Percentiles rank a stretch among this genome's conserved stretches.
These are phyloP conservation scores for Crataegus laevigata DNA, from an alignment of 306 rosid genomes.

Conservation along the genomic window DNA sequence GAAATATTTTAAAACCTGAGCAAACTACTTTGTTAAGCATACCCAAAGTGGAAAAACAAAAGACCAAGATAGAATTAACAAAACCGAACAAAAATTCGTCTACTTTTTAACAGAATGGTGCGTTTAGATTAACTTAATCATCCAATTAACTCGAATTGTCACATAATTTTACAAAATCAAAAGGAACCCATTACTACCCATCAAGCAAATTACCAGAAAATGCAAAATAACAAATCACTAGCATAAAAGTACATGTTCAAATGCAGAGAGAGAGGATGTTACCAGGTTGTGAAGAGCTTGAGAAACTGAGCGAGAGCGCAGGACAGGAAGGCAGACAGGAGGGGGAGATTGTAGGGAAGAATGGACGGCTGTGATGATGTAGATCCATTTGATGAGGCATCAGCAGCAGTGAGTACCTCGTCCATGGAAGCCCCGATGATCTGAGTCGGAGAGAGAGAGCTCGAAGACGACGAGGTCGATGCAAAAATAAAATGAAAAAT, in stretches of 20 bases:
- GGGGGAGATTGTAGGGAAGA: constrained; percentile 34
- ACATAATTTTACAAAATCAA: neutral
- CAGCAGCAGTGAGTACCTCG: constrained; percentile 36
- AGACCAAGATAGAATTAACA: neutral
- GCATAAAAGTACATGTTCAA: neutral
- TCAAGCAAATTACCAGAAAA: neutral
- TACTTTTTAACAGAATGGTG: neutral
- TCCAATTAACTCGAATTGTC: neutral
- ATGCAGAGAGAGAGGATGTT: neutral
- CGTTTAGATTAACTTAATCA: neutral
- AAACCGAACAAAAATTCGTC: neutral
- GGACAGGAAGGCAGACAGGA: constrained; percentile 45
- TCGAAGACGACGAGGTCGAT: neutral
- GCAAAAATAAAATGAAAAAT: neutral
- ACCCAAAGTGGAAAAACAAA: neutral
- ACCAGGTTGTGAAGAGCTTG: constrained; percentile 49
- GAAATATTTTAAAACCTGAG: neutral
- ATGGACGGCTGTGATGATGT: constrained; percentile 11
- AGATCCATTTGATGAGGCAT: constrained; percentile 32
- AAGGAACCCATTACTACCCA: neutral
- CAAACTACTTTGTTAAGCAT: neutral
- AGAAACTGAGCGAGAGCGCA: constrained; percentile 45
- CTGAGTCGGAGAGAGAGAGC: neutral
- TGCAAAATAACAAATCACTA: neutral
- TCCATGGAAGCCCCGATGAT: constrained; percentile 22